Evolutionary conservation across 495 filamentous ascomycete species (phyloP).

Genomic region (Trichoderma erinaceum): DNA sequence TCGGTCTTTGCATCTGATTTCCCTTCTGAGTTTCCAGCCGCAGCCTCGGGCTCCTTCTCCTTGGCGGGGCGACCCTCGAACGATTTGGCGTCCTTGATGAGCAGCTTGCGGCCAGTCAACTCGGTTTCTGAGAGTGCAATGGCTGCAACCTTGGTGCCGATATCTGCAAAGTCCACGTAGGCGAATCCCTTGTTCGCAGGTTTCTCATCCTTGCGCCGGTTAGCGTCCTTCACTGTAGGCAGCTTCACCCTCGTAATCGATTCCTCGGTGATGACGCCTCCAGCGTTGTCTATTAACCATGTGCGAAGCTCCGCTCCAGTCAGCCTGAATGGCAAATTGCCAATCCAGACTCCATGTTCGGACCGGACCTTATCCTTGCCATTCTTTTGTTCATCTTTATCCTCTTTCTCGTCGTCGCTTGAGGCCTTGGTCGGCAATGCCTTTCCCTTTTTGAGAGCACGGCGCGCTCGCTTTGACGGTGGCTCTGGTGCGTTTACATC

Average conservation of each 20-base stretch:
- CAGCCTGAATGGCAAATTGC: constrained; percentile 79
- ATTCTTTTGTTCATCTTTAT: constrained; percentile 26
- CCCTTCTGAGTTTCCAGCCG: constrained; percentile 19
- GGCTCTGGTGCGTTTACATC: constrained; percentile 83
- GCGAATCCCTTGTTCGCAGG: constrained; percentile 77
- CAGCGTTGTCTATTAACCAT: constrained; percentile 65
- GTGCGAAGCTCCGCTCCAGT: constrained; percentile 64
- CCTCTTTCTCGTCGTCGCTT: constrained; percentile 33
- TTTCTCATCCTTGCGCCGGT: constrained; percentile 40
- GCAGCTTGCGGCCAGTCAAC: constrained; percentile 63
- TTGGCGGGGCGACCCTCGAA: constrained; percentile 70
- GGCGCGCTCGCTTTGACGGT: constrained; percentile 83
- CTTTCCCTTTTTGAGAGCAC: constrained; percentile 73
- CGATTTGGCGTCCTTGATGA: constrained; percentile 86
- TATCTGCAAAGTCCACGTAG: constrained; percentile 82
- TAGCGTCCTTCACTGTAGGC: constrained; percentile 46
- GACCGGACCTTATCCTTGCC: constrained; percentile 53
- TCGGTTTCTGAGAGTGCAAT: constrained; percentile 75
- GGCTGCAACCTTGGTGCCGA: constrained; percentile 60
- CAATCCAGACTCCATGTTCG: constrained; percentile 86
- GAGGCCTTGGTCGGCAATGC: constrained; percentile 36
- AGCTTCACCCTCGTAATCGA: constrained; percentile 79
- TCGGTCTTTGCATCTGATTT: not conserved
- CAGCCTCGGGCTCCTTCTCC: constrained; percentile 36
- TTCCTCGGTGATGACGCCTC: constrained; percentile 56